Percentiles rank a stretch among this genome's conserved stretches.
These are phyloP conservation scores for Alternaria atra DNA, from an alignment of 2,329 filamentous ascomycete species.

Conservation along the genomic window DNA sequence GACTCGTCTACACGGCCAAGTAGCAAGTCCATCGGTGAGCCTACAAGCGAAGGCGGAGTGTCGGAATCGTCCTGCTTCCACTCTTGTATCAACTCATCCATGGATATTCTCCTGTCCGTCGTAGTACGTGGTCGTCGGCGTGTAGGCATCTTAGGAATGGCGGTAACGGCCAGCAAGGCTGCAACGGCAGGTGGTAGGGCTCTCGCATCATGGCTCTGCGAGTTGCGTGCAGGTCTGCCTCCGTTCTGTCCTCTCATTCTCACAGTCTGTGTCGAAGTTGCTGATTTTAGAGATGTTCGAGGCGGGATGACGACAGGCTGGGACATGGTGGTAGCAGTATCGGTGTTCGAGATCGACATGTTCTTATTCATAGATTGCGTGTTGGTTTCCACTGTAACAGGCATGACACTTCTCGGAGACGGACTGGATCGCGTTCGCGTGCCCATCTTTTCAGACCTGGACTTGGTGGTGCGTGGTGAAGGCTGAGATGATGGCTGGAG, in stretches of 20 bases:
- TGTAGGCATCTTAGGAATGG: slow-evolving; percentile 63
- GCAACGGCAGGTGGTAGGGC: slow-evolving; percentile 65
- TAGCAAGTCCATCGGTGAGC: slow-evolving; percentile 63
- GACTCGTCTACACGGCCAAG: slow-evolving; percentile 63
- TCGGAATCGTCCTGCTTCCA: slow-evolving; percentile 59
- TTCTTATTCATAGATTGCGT: slow-evolving; percentile 17
- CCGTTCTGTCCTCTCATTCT: slow-evolving; percentile 45
- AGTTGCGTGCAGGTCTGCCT: slow-evolving; percentile 35
- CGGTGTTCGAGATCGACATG: slow-evolving; percentile 13
- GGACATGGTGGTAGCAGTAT: slow-evolving; percentile 39
- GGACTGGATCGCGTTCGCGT: slow-evolving; percentile 32
- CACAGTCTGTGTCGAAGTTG: slow-evolving; percentile 44
- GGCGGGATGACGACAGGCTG: slow-evolving; percentile 55
- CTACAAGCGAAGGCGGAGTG: slow-evolving; percentile 51
- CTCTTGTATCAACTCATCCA: slow-evolving; percentile 65
- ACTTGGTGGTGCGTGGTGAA: slow-evolving; percentile 36
- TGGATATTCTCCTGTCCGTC: slow-evolving; percentile 59
- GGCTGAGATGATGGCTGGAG: slow-evolving; percentile 44
- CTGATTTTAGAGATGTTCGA: slow-evolving; percentile 41
- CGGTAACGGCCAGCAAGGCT: slow-evolving; percentile 66
- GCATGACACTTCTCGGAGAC: slow-evolving; percentile 24
- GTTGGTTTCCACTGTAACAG: slow-evolving; percentile 16
- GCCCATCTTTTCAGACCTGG: slow-evolving; percentile 44
- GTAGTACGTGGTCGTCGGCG: slow-evolving; percentile 53
- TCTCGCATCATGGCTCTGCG: slow-evolving; percentile 52